These are phyloP conservation scores for Colletotrichum lini DNA, from an alignment of 2,329 filamentous ascomycete species.

Conservation along the genomic window DNA sequence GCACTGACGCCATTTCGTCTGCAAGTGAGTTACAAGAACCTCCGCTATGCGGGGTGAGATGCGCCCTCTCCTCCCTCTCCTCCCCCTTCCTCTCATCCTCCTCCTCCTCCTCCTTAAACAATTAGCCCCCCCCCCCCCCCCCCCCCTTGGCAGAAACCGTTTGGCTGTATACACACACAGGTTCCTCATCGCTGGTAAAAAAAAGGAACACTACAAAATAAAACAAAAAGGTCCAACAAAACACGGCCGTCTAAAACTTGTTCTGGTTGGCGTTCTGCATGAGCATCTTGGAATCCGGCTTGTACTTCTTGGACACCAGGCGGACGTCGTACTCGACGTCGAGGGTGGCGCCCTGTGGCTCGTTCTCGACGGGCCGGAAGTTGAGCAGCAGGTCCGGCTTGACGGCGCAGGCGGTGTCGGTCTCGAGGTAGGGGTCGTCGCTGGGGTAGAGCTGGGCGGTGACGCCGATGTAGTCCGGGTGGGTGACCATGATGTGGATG, in stretches of 20 bases:
- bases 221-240: too few relatives aligned
- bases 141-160: background rate
- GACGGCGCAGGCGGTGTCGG: conserved; percentile 55
- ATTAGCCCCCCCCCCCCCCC: too few relatives aligned
- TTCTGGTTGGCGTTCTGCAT: conserved; percentile 44
- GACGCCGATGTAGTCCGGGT: conserved; percentile 72
- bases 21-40: conserved; percentile 3
- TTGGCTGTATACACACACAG: background rate
- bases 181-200: background rate
- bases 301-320: conserved; percentile 47
- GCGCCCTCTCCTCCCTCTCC: background rate
- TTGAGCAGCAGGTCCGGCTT: conserved; percentile 58
- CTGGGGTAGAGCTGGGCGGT: conserved; percentile 78
- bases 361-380: conserved; percentile 58
- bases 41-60: conserved; percentile 8
- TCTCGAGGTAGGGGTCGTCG: conserved; percentile 66
- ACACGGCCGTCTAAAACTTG: conserved; percentile 32
- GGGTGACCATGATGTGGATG: conserved; percentile 53
- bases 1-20: conserved; percentile 6
- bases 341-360: conserved; percentile 48
- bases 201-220: too few relatives aligned
- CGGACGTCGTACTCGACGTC: conserved; percentile 51
- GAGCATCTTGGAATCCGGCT: conserved; percentile 44
- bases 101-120: too few relatives aligned
- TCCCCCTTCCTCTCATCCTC: too few relatives aligned